Evolutionary conservation across 1,284 basidiomycete genomes (phyloP).

Genomic region (Exobasidium cylindrosporum): DNA sequence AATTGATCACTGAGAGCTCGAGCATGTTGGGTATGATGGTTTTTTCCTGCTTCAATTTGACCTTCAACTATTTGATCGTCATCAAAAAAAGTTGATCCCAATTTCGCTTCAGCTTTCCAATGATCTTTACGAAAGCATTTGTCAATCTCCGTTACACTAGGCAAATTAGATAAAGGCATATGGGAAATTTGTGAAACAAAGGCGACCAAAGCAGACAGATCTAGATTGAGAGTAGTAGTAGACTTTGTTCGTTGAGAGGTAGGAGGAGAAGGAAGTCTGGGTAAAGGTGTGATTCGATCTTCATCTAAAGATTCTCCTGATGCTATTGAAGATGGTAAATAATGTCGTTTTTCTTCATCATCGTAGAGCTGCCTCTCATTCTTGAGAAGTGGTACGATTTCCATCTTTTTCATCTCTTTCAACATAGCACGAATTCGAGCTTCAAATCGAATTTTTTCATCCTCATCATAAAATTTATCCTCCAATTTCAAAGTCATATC

Average conservation of each 20-base stretch:
- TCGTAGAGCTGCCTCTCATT: conserved; percentile 6
- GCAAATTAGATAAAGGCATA: conserved; percentile 1
- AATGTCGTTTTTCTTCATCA: conserved; percentile 13
- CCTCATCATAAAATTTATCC: conserved; percentile 22
- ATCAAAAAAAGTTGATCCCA: background rate
- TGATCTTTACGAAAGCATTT: background rate
- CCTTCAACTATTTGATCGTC: background rate
- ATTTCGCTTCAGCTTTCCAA: background rate
- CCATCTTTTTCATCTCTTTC: conserved; percentile 12
- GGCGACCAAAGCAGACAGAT: conserved; percentile 44
- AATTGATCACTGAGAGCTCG: conserved; percentile 20
- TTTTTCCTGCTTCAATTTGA: background rate
- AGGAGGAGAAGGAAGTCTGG: conserved; percentile 24
- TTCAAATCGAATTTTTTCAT: conserved; percentile 29
- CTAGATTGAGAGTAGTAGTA: conserved; percentile 35
- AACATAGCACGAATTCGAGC: conserved; percentile 29
- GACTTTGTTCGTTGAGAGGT: conserved; percentile 17
- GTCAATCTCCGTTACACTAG: background rate
- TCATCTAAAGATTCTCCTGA: background rate
- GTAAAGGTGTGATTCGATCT: conserved; percentile 14
- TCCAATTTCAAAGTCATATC: conserved; percentile 1
- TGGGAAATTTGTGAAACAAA: conserved; percentile 43
- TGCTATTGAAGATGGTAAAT: background rate
- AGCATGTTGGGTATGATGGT: background rate
- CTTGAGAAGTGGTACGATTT: conserved; percentile 25